Percentiles rank a stretch among this genome's conserved stretches.
phyloP scores from a whole-genome alignment of 2,329 filamentous ascomycete species.

The Torrubiellomyces zombiae region DNA sequence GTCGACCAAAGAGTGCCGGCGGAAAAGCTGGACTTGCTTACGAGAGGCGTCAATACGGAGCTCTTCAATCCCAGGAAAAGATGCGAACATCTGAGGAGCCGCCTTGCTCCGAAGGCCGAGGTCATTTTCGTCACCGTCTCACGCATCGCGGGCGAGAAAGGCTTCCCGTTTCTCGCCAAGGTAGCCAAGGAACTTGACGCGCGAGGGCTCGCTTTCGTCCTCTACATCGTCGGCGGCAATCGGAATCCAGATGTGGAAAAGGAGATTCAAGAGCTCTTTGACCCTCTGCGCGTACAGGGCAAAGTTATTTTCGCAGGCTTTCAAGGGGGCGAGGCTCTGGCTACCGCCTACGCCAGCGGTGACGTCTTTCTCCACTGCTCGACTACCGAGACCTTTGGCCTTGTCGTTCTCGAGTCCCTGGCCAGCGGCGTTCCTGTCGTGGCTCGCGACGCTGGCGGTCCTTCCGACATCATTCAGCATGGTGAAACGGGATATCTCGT shows the following conservation, averaged over 20 bases:
- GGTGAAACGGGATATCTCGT: slow-evolving; percentile 44
- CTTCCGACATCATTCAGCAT: slow-evolving; percentile 48
- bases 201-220: slow-evolving; percentile 40
- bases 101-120: slow-evolving; percentile 44
- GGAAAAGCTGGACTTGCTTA: slow-evolving; percentile 41
- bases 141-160: slow-evolving; percentile 52
- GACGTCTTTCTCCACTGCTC: slow-evolving; percentile 59
- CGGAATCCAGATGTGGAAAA: slow-evolving; percentile 44
- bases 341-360: slow-evolving; percentile 49
- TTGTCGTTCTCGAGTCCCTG: slow-evolving; percentile 57
- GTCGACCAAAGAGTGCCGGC: slow-evolving; percentile 35
- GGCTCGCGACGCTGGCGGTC: slow-evolving; percentile 52
- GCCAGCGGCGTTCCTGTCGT: slow-evolving; percentile 53
- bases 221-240: slow-evolving; percentile 53
- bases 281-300: slow-evolving; percentile 25
- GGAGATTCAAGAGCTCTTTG: slow-evolving; percentile 44
- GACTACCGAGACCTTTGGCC: slow-evolving; percentile 54
- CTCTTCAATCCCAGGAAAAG: slow-evolving; percentile 40
- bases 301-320: slow-evolving; percentile 52
- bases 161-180: slow-evolving; percentile 48
- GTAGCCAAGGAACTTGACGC: slow-evolving; percentile 36
- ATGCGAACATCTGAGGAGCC: slow-evolving; percentile 31
- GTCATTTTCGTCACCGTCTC: slow-evolving; percentile 50
- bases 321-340: slow-evolving; percentile 41
- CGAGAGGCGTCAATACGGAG: slow-evolving; percentile 47